Percentiles rank a stretch among this genome's conserved stretches.
phyloP scores from a whole-genome alignment of 805 yeast genomes.

The Candida namnaoensis region DNA sequence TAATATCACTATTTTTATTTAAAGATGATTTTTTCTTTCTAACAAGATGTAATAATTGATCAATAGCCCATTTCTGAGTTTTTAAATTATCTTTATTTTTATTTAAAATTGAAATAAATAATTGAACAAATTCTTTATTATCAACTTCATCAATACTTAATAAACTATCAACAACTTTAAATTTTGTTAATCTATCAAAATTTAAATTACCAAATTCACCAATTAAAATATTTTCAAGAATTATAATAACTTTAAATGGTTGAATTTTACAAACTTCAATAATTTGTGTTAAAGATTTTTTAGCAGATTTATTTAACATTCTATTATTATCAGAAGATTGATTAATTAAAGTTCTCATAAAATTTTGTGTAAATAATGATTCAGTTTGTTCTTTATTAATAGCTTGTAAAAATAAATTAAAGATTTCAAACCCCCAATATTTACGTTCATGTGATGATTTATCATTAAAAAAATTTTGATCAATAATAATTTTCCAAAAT shows the following conservation, averaged over 20 bases:
- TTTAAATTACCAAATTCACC: conserved; percentile 49
- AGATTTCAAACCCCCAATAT: conserved; percentile 75
- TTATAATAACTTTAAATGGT: conserved; percentile 24
- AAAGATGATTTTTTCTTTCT: conserved; percentile 31
- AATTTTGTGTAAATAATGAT: conserved; percentile 47
- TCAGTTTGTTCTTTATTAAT: conserved; percentile 13
- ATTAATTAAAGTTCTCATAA: conserved; percentile 65
- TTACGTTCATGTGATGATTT: conserved; percentile 81
- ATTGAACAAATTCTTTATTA: conserved; percentile 2
- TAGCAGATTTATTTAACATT: conserved; percentile 58
- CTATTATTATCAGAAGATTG: conserved; percentile 65
- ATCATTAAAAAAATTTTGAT: conserved; percentile 69
- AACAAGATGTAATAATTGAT: conserved; percentile 44
- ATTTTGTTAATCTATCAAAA: conserved; percentile 70
- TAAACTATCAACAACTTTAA: conserved; percentile 50
- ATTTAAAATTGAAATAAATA: conserved; percentile 14
- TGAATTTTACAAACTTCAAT: conserved; percentile 27
- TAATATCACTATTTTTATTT: conserved; percentile 11
- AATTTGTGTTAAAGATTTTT: conserved; percentile 36
- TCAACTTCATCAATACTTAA: conserved; percentile 15
- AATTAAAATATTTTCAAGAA: conserved; percentile 25
- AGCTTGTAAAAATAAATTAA: conserved; percentile 36
- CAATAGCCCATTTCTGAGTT: conserved; percentile 44
- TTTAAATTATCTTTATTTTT: conserved; percentile 5
- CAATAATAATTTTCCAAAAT: conserved; percentile 76